phyloP scores from a whole-genome alignment of 768 basidiomycete genomes.

The Amanita fuliginea region DNA sequence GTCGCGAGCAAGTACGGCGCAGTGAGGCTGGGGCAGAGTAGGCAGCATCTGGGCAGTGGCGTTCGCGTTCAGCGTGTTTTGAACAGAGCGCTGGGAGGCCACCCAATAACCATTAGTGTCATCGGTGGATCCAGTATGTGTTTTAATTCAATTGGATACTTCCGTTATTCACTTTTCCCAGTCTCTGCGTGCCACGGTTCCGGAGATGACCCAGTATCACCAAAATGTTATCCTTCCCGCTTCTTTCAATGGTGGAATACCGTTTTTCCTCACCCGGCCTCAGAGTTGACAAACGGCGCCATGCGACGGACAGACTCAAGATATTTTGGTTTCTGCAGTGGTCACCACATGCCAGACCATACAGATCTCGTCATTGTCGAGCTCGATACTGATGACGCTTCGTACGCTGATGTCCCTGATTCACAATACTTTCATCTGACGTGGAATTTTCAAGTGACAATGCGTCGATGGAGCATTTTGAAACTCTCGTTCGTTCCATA shows the following conservation, averaged over 20 bases:
- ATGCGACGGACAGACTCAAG: constrained; percentile 85
- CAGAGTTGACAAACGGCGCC: constrained; percentile 96
- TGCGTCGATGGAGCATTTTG: constrained; percentile 73
- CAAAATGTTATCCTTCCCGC: constrained; percentile 82
- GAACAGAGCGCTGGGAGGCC: constrained; percentile 73
- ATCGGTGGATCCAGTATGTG: constrained; percentile 76
- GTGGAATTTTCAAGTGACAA: constrained; percentile 38
- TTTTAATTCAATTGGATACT: constrained; percentile 7
- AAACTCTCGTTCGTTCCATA: constrained; percentile 85
- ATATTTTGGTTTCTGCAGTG: constrained; percentile 92
- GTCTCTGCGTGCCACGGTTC: constrained; percentile 93
- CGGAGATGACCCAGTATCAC: constrained; percentile 80
- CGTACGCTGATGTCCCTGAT: constrained; percentile 39
- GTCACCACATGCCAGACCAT: constrained; percentile 86
- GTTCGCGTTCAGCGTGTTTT: constrained; percentile 75
- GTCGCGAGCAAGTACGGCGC: constrained; percentile 74
- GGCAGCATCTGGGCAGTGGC: constrained; percentile 72
- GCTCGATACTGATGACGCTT: constrained; percentile 83
- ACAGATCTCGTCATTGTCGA: constrained; percentile 95
- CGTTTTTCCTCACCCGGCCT: constrained; percentile 96
- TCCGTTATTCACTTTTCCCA: constrained; percentile 18
- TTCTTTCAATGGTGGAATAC: constrained; percentile 98
- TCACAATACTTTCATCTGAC: neutral
- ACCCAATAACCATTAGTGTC: constrained; percentile 83
- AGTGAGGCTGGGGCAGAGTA: constrained; percentile 58